These are phyloP conservation scores for Penicillium cinerascens DNA, from an alignment of 495 filamentous ascomycete species.

Conservation along the genomic window DNA sequence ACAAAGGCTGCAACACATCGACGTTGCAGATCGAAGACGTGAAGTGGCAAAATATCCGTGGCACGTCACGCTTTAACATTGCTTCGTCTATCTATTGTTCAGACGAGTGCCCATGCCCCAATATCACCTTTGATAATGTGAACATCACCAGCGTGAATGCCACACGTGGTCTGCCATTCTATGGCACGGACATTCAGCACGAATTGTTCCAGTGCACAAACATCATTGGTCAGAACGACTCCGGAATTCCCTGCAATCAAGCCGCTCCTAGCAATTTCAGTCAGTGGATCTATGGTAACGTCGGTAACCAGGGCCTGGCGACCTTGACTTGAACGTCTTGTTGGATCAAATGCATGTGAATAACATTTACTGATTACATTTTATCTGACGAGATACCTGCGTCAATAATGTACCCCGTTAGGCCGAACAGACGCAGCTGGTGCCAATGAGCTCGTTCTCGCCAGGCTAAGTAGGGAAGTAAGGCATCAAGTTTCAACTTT, in stretches of 20 bases:
- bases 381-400: no score
- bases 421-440: no score
- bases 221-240: constrained; percentile 16
- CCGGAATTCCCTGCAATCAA: constrained; percentile 24
- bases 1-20: constrained; percentile 44
- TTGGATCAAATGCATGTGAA: no score
- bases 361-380: no score
- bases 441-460: no score
- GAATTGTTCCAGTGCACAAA: constrained; percentile 24
- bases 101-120: constrained; percentile 40
- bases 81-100: constrained; percentile 52
- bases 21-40: constrained; percentile 47
- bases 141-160: constrained; percentile 38
- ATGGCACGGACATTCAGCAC: constrained; percentile 15
- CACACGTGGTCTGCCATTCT: constrained; percentile 15
- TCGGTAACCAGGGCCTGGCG: no score
- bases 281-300: constrained; percentile 18
- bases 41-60: constrained; percentile 53
- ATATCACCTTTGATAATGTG: constrained; percentile 48
- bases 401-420: no score
- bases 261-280: constrained; percentile 22
- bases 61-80: constrained; percentile 53
- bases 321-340: no score
- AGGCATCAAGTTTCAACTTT: no score
- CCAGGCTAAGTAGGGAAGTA: no score